A percentile compares a stretch with the other conserved stretches of the same genome.
Evolutionary conservation across 108 stramenopile species (phyloP).

Genomic region (Cylindrotheca fusiformis): DNA sequence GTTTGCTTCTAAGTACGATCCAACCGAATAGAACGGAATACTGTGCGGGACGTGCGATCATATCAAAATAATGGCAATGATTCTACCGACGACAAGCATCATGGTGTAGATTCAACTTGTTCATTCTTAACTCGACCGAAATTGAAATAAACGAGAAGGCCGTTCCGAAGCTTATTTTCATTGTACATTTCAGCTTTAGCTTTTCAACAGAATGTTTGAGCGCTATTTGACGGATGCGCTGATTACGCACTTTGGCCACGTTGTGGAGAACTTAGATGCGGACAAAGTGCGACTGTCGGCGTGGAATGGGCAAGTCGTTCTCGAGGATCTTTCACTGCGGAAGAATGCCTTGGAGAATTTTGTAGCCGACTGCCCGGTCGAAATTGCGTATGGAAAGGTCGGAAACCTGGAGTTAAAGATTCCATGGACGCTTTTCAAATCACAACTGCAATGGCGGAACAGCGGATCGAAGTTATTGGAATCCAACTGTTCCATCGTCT

Average conservation of each 20-base stretch:
- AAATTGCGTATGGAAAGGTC: conserved; percentile 59
- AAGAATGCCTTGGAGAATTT: conserved; percentile 48
- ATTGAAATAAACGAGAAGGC: too few relatives aligned
- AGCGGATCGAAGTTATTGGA: neutral
- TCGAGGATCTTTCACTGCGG: conserved; percentile 51
- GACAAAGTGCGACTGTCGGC: conserved; percentile 56
- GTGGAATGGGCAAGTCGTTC: conserved; percentile 64
- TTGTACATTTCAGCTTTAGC: too few relatives aligned
- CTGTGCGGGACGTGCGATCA: too few relatives aligned
- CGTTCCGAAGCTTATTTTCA: too few relatives aligned
- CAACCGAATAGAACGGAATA: too few relatives aligned
- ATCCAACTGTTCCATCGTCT: conserved; percentile 42
- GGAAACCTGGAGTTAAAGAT: conserved; percentile 59
- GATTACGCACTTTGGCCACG: conserved; percentile 61
- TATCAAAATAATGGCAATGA: too few relatives aligned
- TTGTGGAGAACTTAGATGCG: conserved; percentile 58
- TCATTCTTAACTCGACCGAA: too few relatives aligned
- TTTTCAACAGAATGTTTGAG: too few relatives aligned
- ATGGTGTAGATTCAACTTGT: too few relatives aligned
- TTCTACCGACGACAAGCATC: too few relatives aligned
- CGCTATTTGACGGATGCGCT: conserved; percentile 58
- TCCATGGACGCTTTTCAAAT: conserved; percentile 55
- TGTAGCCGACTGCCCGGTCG: conserved; percentile 36
- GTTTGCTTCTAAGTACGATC: too few relatives aligned
- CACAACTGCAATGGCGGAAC: conserved; percentile 26